These are phyloP conservation scores for Rutstroemia sp. DNA, from an alignment of 2,329 filamentous ascomycete species.

Conservation along the genomic window DNA sequence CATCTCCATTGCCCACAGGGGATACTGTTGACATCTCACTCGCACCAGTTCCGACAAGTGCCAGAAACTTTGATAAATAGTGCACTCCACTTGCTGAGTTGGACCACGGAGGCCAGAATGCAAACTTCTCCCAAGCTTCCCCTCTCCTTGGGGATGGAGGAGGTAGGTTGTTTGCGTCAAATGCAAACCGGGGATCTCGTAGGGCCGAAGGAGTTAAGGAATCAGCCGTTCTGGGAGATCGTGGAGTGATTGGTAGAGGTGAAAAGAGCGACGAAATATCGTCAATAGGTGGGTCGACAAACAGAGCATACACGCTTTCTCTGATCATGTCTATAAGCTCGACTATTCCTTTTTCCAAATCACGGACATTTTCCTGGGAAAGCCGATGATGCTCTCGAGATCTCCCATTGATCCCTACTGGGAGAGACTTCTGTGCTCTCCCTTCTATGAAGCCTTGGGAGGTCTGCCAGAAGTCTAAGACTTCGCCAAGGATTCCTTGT, in stretches of 20 bases:
- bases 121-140: constrained; percentile 86
- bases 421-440: constrained; percentile 71
- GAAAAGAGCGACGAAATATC: constrained; percentile 85
- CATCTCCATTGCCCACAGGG: constrained; percentile 51
- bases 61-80: constrained; percentile 76
- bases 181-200: constrained; percentile 68
- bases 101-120: constrained; percentile 91
- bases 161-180: constrained; percentile 71
- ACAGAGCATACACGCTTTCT: constrained; percentile 73
- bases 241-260: constrained; percentile 63
- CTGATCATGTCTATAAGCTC: constrained; percentile 81
- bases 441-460: constrained; percentile 86
- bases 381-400: constrained; percentile 77
- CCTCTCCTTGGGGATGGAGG: constrained; percentile 70
- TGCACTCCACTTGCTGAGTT: constrained; percentile 90
- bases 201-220: constrained; percentile 45
- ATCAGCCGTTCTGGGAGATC: constrained; percentile 51
- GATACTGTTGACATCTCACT: constrained; percentile 75
- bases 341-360: constrained; percentile 69
- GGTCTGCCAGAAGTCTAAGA: constrained; percentile 90
- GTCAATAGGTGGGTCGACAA: constrained; percentile 80
- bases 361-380: constrained; percentile 58
- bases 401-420: constrained; percentile 72
- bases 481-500: constrained; percentile 77
- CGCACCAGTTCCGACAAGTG: constrained; percentile 77